Percentiles rank a stretch among this genome's conserved stretches.
These are phyloP conservation scores for Citeromyces nyonsensis DNA, from an alignment of 805 yeast genomes.

Conservation along the genomic window DNA sequence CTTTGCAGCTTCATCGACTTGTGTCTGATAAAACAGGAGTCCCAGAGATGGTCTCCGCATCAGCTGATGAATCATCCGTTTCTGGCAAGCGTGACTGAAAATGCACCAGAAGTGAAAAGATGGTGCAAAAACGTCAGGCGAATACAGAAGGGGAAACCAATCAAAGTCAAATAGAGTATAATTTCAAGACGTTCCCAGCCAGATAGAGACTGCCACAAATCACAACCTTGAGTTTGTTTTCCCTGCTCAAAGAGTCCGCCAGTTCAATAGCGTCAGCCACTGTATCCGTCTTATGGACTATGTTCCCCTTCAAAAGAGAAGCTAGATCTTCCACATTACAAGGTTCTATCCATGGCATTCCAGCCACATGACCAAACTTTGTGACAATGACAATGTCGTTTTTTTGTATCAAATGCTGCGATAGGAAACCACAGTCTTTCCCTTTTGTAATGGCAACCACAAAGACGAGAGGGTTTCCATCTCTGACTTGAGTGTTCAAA, in stretches of 20 bases:
- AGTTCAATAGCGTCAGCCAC: slow-evolving; percentile 11
- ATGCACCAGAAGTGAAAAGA: slow-evolving; percentile 13
- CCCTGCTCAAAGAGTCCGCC: slow-evolving; percentile 6
- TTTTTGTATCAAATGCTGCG: slow-evolving; percentile 29
- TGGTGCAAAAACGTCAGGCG: slow-evolving; percentile 21
- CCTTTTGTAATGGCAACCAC: slow-evolving; percentile 68
- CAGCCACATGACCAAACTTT: slow-evolving; percentile 53
- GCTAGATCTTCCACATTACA: slow-evolving; percentile 18
- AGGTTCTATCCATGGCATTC: slow-evolving; percentile 88
- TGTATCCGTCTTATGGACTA: slow-evolving; percentile 5
- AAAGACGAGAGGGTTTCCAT: slow-evolving; percentile 22
- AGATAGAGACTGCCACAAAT: slow-evolving; percentile 63
- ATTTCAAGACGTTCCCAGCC: slow-evolving; percentile 35
- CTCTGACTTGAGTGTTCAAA: slow-evolving; percentile 15
- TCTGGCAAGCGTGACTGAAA: slow-evolving; percentile 15
- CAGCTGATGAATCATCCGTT: slow-evolving; percentile 35
- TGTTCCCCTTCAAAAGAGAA: not conserved
- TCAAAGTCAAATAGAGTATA: slow-evolving; percentile 5
- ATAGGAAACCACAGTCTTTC: slow-evolving; percentile 36
- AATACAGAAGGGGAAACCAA: slow-evolving; percentile 18
- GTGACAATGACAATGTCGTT: slow-evolving; percentile 49
- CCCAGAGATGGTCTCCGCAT: slow-evolving; percentile 58
- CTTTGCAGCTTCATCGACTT: slow-evolving; percentile 57
- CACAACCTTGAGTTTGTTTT: slow-evolving; percentile 14
- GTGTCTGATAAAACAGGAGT: slow-evolving; percentile 57